Percentiles rank a stretch among this genome's conserved stretches.
These are phyloP conservation scores for Blastobotrys ciferrii DNA, from an alignment of 1,139 yeast species.

Conservation along the genomic window DNA sequence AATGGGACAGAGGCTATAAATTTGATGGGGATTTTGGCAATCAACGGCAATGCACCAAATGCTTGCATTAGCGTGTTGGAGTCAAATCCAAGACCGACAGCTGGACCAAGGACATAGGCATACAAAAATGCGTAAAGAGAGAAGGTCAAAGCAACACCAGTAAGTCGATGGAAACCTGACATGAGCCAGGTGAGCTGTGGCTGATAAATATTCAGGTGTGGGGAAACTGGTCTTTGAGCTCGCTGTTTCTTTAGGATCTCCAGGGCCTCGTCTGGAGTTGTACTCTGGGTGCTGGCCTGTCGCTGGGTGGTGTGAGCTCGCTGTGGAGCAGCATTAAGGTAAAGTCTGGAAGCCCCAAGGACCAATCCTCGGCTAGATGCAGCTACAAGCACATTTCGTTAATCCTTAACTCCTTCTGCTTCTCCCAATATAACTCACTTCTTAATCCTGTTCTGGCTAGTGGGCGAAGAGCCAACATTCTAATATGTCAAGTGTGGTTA, in stretches of 20 bases:
- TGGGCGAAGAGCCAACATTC: conserved; percentile 17
- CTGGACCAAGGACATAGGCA: conserved; percentile 68
- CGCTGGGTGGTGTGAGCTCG: background rate
- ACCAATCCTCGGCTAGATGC: conserved; percentile 8
- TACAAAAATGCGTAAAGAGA: conserved; percentile 71
- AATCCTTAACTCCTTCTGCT: conserved; percentile 5
- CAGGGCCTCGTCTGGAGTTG: conserved; percentile 64
- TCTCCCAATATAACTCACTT: conserved; percentile 12
- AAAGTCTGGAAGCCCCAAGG: background rate
- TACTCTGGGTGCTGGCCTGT: conserved; percentile 48
- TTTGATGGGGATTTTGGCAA: conserved; percentile 62
- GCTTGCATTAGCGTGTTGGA: conserved; percentile 54
- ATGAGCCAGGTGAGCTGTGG: conserved; percentile 84
- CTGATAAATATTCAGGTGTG: conserved; percentile 84
- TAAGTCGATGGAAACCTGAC: conserved; percentile 81
- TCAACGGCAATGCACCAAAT: conserved; percentile 54
- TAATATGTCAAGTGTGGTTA: conserved; percentile 1
- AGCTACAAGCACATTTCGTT: conserved; percentile 8
- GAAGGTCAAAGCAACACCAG: conserved; percentile 80
- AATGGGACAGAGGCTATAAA: conserved; percentile 76
- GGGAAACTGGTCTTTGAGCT: conserved; percentile 83
- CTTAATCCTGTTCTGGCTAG: conserved; percentile 14
- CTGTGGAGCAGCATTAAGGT: background rate
- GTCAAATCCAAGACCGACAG: conserved; percentile 59
- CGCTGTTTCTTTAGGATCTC: conserved; percentile 78